Conservation (phyloP, 2,329 filamentous ascomycete genomes). For the Diplodia intermedia region DNA sequence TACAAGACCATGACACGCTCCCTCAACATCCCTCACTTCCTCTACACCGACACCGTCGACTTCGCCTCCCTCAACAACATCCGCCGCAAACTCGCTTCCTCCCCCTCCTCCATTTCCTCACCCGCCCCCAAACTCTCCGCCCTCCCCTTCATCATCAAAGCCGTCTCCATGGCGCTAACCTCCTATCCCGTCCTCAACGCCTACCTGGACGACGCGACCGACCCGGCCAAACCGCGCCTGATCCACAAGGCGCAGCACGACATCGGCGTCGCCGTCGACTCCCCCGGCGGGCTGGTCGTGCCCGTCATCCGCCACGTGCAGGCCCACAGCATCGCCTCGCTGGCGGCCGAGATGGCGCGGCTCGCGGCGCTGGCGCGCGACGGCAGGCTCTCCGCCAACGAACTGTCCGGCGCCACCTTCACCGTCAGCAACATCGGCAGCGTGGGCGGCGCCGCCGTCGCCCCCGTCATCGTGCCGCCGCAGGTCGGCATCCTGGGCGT, state of each 20-base stretch:
- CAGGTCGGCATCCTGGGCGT: conserved; percentile 93
- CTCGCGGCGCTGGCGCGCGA: conserved; percentile 74
- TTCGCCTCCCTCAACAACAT: conserved; percentile 76
- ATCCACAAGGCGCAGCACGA: conserved; percentile 86
- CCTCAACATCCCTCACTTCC: conserved; percentile 89
- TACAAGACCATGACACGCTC: conserved; percentile 97
- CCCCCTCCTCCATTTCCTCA: conserved; percentile 42
- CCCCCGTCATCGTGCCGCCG: conserved; percentile 86
- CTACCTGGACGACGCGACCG: conserved; percentile 70
- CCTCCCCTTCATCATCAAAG: conserved; percentile 95
- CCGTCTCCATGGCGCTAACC: conserved; percentile 82
- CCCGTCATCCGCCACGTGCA: conserved; percentile 89
- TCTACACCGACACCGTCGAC: conserved; percentile 90
- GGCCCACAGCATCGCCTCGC: conserved; percentile 74
- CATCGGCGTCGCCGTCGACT: conserved; percentile 95
- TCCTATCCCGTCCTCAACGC: conserved; percentile 88
- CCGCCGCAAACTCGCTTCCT: conserved; percentile 66
- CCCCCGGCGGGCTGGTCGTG: conserved; percentile 84
- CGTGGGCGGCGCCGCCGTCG: conserved; percentile 90
- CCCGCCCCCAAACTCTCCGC: conserved; percentile 69
- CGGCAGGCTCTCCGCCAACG: conserved; percentile 76
- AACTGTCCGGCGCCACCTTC: conserved; percentile 87
- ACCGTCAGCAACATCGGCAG: conserved; percentile 97
- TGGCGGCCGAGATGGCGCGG: conserved; percentile 76
- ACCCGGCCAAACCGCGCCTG: conserved; percentile 71